Evolutionary conservation across 345 rosid genomes (phyloP).

Genomic region (Camelina hispida): DNA sequence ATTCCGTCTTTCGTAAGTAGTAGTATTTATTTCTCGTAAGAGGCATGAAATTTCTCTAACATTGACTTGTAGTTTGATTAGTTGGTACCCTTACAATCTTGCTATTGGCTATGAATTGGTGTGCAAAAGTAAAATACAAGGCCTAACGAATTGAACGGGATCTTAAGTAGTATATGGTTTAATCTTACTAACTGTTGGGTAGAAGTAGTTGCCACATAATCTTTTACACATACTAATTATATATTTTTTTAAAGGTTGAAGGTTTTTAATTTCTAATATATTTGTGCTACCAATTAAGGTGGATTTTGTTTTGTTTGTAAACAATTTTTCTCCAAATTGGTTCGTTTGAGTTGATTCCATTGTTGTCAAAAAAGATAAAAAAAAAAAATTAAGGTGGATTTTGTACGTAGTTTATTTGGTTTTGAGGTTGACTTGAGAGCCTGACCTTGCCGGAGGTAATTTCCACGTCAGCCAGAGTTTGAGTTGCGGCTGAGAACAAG

Average conservation of each 20-base stretch:
- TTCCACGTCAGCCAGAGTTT: not conserved
- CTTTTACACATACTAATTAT: not conserved
- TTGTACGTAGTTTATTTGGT: not conserved
- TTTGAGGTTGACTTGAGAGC: not conserved
- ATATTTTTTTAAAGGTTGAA: not conserved
- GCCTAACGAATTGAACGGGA: not conserved
- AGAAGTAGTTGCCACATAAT: not conserved
- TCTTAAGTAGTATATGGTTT: not conserved
- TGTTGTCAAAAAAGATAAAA: no score
- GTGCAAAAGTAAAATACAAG: not conserved
- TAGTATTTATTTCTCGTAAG: no score
- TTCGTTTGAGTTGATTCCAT: no score
- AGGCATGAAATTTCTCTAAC: no score
- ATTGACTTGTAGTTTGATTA: no score
- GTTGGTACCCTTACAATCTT: not conserved
- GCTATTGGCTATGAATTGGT: not conserved
- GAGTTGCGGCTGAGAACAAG: not conserved
- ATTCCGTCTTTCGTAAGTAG: not conserved
- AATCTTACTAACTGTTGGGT: not conserved
- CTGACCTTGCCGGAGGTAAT: not conserved
- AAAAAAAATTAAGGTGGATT: not conserved
- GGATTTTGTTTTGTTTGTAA: no score
- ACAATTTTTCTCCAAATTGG: no score
- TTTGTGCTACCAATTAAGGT: not conserved
- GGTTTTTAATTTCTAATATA: not conserved